Evolutionary conservation across 352 stramenopile species (phyloP).

Genomic region (Globisporangium perplexum): DNA sequence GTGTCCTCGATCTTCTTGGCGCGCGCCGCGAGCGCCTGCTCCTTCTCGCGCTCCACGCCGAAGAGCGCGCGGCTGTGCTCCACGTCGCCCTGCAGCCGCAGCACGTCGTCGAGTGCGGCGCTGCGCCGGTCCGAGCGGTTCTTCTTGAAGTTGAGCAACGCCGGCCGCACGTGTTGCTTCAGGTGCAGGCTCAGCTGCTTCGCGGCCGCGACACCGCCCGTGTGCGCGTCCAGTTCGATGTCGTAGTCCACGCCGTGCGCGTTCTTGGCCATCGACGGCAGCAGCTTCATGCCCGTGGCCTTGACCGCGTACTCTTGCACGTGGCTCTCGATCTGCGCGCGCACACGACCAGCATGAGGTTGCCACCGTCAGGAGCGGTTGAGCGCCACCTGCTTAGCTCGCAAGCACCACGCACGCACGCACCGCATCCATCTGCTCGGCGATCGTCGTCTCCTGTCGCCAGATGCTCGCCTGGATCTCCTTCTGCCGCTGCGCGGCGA

Average conservation of each 20-base stretch:
- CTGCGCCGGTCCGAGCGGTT: constrained; percentile 50
- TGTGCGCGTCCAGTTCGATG: constrained; percentile 59
- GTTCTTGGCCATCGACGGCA: constrained; percentile 84
- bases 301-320: constrained; percentile 81
- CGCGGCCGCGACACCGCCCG: constrained; percentile 53
- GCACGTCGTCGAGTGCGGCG: constrained; percentile 46
- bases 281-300: constrained; percentile 79
- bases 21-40: constrained; percentile 36
- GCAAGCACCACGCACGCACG: constrained; percentile 5
- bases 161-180: constrained; percentile 52
- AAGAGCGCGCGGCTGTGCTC: constrained; percentile 45
- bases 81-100: constrained; percentile 50
- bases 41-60: constrained; percentile 42
- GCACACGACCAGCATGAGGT: background rate
- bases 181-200: constrained; percentile 52
- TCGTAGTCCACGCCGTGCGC: constrained; percentile 65
- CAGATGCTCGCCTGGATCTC: constrained; percentile 52
- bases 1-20: constrained; percentile 55
- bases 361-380: background rate
- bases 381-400: too few relatives aligned
- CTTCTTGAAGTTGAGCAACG: constrained; percentile 55
- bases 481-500: constrained; percentile 60
- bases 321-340: constrained; percentile 39
- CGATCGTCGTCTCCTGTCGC: constrained; percentile 61
- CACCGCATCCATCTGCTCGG: constrained; percentile 59